Conservation (phyloP, 1,284 basidiomycete species). For the Apiotrichum siamense region DNA sequence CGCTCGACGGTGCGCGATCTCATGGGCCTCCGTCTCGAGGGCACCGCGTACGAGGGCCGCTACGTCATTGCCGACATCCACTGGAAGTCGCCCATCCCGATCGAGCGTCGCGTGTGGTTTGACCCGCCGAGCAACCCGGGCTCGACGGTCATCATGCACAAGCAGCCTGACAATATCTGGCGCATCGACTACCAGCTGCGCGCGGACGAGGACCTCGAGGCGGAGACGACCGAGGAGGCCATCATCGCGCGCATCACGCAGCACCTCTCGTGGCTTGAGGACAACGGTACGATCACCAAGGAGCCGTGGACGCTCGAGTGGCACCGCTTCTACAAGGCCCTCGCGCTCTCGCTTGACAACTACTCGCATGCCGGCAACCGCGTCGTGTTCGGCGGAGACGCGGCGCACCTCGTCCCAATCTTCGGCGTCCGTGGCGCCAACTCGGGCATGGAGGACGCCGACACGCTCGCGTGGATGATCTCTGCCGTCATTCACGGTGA, state of each 20-base stretch:
- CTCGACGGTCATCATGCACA: conserved; percentile 20
- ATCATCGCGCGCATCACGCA: conserved; percentile 14
- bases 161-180: conserved; percentile 21
- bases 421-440: conserved; percentile 19
- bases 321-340: conserved; percentile 20
- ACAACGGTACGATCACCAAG: conserved; percentile 20
- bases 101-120: conserved; percentile 15
- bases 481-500: conserved; percentile 11
- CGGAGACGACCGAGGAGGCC: conserved; percentile 14
- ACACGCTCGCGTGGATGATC: conserved; percentile 18
- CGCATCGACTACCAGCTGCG: conserved; percentile 20
- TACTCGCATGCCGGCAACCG: conserved; percentile 11
- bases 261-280: conserved; percentile 18
- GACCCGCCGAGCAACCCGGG: conserved; percentile 18
- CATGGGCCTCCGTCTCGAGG: conserved; percentile 8
- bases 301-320: conserved; percentile 20
- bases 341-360: conserved; percentile 12
- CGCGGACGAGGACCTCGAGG: conserved; percentile 10
- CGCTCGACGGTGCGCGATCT: conserved; percentile 14
- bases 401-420: conserved; percentile 19
- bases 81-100: conserved; percentile 15
- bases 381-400: conserved; percentile 16
- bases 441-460: conserved; percentile 19
- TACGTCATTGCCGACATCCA: conserved; percentile 21
- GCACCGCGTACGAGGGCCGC: conserved; percentile 17